phyloP scores from a whole-genome alignment of 371 early-diverging fungal species.

The Capillidium heterosporum region DNA sequence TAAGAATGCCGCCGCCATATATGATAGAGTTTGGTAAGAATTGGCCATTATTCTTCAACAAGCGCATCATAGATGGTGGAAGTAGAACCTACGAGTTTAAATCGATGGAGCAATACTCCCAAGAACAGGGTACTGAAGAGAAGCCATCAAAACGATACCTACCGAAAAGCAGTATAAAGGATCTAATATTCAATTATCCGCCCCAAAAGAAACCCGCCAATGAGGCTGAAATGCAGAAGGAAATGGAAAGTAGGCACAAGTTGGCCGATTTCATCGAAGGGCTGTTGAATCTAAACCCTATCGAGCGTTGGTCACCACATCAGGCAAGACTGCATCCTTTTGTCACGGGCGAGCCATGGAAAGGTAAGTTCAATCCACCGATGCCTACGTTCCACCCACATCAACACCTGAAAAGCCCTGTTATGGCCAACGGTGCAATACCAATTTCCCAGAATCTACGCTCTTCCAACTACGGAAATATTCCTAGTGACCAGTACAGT shows the following conservation, averaged over 20 bases:
- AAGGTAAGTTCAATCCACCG: constrained; percentile 31
- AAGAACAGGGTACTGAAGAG: constrained; percentile 48
- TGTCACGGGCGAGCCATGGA: constrained; percentile 68
- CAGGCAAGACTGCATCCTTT: constrained; percentile 90
- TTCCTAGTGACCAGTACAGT: neutral
- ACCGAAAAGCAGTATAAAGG: constrained; percentile 47
- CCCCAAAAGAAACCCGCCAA: constrained; percentile 38
- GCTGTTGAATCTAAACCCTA: constrained; percentile 69
- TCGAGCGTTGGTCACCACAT: constrained; percentile 83
- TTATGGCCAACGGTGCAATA: no score
- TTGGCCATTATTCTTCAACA: constrained; percentile 48
- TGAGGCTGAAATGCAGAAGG: constrained; percentile 53
- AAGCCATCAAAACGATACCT: constrained; percentile 80
- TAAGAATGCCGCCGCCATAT: constrained; percentile 51
- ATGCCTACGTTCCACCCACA: neutral
- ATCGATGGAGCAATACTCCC: constrained; percentile 58
- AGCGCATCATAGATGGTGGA: constrained; percentile 12
- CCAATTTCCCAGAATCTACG: no score
- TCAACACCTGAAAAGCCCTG: neutral
- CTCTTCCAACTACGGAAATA: neutral
- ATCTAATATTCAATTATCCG: constrained; percentile 63
- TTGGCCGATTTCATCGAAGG: constrained; percentile 80
- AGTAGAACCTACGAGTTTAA: constrained; percentile 47
- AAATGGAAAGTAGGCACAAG: constrained; percentile 37
- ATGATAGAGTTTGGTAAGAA: constrained; percentile 74